Evolutionary conservation across 1,284 basidiomycete species (phyloP), one percentile per base, ranked within the genome.

Genomic region (Microbotryum lychnidis-dioicae): DNA sequence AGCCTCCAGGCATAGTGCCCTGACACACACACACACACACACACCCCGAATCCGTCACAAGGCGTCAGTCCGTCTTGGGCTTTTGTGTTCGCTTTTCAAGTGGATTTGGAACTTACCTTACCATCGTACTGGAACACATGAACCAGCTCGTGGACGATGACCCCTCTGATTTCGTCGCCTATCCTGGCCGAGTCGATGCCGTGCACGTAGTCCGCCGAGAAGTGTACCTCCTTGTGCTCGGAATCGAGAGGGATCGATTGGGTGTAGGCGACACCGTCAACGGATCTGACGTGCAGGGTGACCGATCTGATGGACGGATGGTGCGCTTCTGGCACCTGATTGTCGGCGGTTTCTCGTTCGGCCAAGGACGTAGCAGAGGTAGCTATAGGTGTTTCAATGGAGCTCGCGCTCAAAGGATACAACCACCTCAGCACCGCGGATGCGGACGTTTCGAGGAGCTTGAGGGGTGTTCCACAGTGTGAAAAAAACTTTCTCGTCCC

Each of bases 261-360:
- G 3, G 69, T 70, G 37, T 66, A 59, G 3, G 69, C 69, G 14
- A 70, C 64, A 4, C 69, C 68, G 16, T 66, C 69, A 18, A 69
- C 60, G 2, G 12, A 9, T 10, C 46, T 31, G 4, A 70, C 31
- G 25, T 50, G n/a, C 0, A 70, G 45, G 1, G 60, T 54, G 29
- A 70, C 37, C 3, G 58, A 61, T 3, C 65, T 50, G 31, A 68
- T 54, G 10, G 31, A 4, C 4, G 62, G 58, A 18, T 52, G 51
- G 20, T 33, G 33, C 12, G 31, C 14, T 14, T 33, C 27, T 14
- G 47, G 45, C n/a, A 6, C 16, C 6, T 21, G 31, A 2, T 42
- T 48, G 48, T 14, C 31, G 6, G 58, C n/a, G 44, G 45, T 27
- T 16, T 25, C 14, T 25, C 12, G 18, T 46, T 53, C 46, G 14